Conservation (phyloP, 805 yeast species). For the Lachancea cidri region DNA sequence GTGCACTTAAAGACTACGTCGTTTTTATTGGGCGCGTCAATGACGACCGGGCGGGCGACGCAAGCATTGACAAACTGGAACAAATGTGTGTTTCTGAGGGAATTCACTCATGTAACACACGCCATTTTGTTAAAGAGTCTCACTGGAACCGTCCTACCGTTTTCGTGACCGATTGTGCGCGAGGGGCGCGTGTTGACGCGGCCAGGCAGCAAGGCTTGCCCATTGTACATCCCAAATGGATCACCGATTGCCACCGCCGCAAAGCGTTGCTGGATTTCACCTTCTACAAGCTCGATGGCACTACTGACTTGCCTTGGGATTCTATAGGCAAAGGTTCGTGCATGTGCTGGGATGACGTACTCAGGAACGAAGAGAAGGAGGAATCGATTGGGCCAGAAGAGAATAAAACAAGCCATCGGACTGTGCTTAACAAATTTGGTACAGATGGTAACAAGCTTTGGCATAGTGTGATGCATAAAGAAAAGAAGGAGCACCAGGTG, state of each 20-base stretch:
- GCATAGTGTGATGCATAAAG: constrained; percentile 23
- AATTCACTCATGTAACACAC: constrained; percentile 8
- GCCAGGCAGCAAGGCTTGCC: constrained; percentile 39
- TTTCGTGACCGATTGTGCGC: constrained; percentile 26
- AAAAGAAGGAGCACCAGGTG: constrained; percentile 2
- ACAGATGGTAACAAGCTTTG: constrained; percentile 27
- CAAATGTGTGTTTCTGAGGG: constrained; percentile 5
- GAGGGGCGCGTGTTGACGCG: constrained; percentile 29
- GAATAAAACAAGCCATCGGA: constrained; percentile 2
- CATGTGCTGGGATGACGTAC: constrained; percentile 22
- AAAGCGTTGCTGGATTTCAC: constrained; percentile 38
- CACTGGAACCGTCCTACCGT: constrained; percentile 13
- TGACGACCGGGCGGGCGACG: constrained; percentile 2
- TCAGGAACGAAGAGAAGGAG: not conserved
- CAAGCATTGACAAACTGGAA: constrained; percentile 4
- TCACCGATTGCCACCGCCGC: constrained; percentile 36
- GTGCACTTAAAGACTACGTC: constrained; percentile 22
- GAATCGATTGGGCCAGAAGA: not conserved
- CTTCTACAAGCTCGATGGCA: constrained; percentile 26
- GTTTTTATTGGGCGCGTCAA: constrained; percentile 29
- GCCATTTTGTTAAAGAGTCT: constrained; percentile 11
- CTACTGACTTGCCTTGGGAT: constrained; percentile 17
- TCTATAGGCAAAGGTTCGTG: constrained; percentile 33
- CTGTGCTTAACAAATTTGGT: constrained; percentile 21
- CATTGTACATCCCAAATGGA: constrained; percentile 42